Percentiles rank a stretch among this genome's conserved stretches.
Evolutionary conservation across 768 basidiomycete genomes (phyloP).

Genomic region (Paxillus involutus): DNA sequence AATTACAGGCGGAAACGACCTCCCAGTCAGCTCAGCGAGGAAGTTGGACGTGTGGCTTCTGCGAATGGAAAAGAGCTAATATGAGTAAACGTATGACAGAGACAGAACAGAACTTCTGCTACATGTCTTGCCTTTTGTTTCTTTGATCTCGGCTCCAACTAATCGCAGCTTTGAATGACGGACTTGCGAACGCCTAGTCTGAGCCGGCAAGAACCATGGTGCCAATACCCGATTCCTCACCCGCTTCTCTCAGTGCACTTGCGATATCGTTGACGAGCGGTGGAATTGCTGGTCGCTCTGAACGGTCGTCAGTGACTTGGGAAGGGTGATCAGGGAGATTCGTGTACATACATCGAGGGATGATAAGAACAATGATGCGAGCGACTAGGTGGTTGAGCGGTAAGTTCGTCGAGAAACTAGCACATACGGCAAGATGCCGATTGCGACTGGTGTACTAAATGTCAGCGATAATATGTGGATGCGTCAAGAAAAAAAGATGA

Average conservation of each 20-base stretch:
- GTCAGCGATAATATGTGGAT: too few relatives aligned
- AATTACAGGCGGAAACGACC: slow-evolving; percentile 77
- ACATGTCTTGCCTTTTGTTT: slow-evolving; percentile 91
- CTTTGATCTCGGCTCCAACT: slow-evolving; percentile 99
- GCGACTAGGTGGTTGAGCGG: too few relatives aligned
- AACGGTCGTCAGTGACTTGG: too few relatives aligned
- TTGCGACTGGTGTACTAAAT: too few relatives aligned
- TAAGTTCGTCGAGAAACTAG: too few relatives aligned
- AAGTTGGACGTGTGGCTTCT: slow-evolving; percentile 90
- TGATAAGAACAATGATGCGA: too few relatives aligned
- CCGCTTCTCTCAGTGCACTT: slow-evolving; percentile 67
- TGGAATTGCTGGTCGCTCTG: too few relatives aligned
- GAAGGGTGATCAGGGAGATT: too few relatives aligned
- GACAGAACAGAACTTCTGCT: slow-evolving; percentile 26
- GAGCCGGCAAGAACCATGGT: slow-evolving; percentile 93
- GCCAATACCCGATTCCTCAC: slow-evolving; percentile 68
- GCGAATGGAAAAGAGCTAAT: slow-evolving; percentile 46
- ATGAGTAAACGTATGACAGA: neutral
- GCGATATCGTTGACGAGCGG: slow-evolving; percentile 85
- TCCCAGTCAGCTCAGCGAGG: slow-evolving; percentile 84
- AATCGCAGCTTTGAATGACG: slow-evolving; percentile 21
- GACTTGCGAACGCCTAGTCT: slow-evolving; percentile 91
- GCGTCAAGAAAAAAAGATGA: too few relatives aligned
- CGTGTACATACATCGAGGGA: too few relatives aligned
- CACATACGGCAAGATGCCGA: too few relatives aligned